Evolutionary conservation across 805 yeast genomes (phyloP).

Genomic region (Barnettozyma californica): DNA sequence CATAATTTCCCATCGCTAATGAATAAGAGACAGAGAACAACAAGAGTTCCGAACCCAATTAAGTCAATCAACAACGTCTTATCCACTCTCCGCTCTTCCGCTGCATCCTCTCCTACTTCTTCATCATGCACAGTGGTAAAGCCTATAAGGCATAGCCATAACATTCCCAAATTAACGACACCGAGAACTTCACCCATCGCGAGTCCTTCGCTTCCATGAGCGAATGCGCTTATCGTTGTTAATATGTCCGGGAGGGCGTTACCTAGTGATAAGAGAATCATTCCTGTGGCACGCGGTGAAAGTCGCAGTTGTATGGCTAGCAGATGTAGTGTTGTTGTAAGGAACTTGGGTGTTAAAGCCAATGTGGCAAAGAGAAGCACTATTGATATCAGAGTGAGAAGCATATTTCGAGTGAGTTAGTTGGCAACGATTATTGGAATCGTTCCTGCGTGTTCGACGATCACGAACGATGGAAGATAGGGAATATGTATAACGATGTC

Average conservation of each 20-base stretch:
- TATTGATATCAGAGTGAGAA: background rate
- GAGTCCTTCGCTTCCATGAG: conserved; percentile 60
- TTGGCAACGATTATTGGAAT: background rate
- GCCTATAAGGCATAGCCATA: background rate
- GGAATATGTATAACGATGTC: background rate
- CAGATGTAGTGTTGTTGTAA: conserved; percentile 1
- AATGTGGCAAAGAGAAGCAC: background rate
- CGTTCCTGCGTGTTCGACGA: background rate
- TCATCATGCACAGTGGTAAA: background rate
- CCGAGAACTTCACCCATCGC: conserved; percentile 93
- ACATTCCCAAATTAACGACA: background rate
- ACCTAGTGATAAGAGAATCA: conserved; percentile 84
- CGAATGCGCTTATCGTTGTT: conserved; percentile 79
- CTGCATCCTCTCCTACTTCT: background rate
- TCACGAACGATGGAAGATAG: background rate
- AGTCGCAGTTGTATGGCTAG: conserved; percentile 58
- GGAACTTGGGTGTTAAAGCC: conserved; percentile 1
- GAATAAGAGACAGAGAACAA: conserved; percentile 45
- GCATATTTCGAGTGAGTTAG: background rate
- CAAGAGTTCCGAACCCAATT: conserved; percentile 46
- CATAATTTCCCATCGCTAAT: conserved; percentile 51
- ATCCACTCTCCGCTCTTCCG: conserved; percentile 33
- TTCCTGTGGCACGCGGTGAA: conserved; percentile 76
- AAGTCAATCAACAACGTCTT: conserved; percentile 56
- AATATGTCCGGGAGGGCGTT: conserved; percentile 90